Percentiles rank a stretch among this genome's conserved stretches.
phyloP scores from a whole-genome alignment of 2,329 filamentous ascomycete species.

The Metarhizium album region DNA sequence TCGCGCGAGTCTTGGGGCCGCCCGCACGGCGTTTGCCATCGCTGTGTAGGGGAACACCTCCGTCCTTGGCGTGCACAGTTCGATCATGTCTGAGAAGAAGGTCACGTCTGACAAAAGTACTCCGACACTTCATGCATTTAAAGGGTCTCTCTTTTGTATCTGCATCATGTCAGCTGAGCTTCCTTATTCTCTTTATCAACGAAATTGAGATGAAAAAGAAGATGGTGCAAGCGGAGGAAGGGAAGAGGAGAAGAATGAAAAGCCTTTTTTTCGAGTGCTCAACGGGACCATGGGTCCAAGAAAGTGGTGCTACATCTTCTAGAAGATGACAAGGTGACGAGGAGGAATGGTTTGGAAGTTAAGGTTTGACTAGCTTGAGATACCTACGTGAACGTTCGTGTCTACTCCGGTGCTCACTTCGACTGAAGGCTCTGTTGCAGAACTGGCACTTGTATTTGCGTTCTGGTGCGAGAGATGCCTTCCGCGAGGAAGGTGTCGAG shows the following conservation, averaged over 20 bases:
- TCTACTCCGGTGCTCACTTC: constrained; percentile 91
- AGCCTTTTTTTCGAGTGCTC: no score
- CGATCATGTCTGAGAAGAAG: constrained; percentile 93
- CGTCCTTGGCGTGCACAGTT: constrained; percentile 97
- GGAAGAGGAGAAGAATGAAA: no score
- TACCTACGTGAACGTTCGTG: constrained; percentile 97
- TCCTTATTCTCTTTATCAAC: not conserved
- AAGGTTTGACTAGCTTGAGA: not conserved
- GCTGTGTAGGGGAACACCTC: constrained; percentile 84
- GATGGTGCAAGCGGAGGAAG: no score
- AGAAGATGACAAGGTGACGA: not conserved
- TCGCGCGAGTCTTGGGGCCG: constrained; percentile 54
- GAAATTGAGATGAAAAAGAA: not conserved
- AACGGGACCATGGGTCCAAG: not conserved
- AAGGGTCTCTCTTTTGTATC: constrained; percentile 98
- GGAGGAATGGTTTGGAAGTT: not conserved
- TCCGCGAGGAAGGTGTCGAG: constrained; percentile 63
- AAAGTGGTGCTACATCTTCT: not conserved
- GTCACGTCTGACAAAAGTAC: constrained; percentile 96
- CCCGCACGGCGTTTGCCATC: constrained; percentile 79
- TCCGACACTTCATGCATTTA: constrained; percentile 96
- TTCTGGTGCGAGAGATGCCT: constrained; percentile 69
- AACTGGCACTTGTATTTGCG: constrained; percentile 99
- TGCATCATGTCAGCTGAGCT: constrained; percentile 26
- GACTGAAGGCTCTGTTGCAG: constrained; percentile 92